A percentile compares a stretch with the other conserved stretches of the same genome.
phyloP scores from a whole-genome alignment of 441 rosid species.

The Croton laevigatus region DNA sequence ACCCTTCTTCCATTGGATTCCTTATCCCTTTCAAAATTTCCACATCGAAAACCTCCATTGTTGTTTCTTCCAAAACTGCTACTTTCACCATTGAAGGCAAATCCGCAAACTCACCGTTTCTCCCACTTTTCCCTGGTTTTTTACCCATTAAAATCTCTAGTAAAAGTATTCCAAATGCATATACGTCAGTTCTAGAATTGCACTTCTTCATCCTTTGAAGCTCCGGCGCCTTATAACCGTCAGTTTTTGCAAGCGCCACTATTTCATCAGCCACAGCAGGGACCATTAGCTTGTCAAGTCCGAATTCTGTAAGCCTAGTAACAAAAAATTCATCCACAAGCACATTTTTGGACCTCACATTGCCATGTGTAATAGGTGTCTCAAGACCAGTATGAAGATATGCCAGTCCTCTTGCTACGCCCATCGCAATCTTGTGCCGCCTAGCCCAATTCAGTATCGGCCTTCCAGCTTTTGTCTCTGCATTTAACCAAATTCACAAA shows the following conservation, averaged over 20 bases:
- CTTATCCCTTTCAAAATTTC: constrained; percentile 81
- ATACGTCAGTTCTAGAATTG: constrained; percentile 91
- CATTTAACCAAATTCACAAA: constrained; percentile 15
- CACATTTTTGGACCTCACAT: constrained; percentile 81
- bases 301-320: constrained; percentile 80
- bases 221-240: constrained; percentile 95
- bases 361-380: constrained; percentile 81
- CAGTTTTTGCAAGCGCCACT: constrained; percentile 74
- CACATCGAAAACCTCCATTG: constrained; percentile 87
- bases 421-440: constrained; percentile 88
- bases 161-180: constrained; percentile 85
- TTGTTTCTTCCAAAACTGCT: constrained; percentile 90
- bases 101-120: constrained; percentile 61
- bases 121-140: constrained; percentile 77
- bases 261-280: constrained; percentile 90
- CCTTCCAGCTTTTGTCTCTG: constrained; percentile 76
- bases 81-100: constrained; percentile 87
- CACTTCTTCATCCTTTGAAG: constrained; percentile 97
- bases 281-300: constrained; percentile 90
- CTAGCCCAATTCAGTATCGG: constrained; percentile 87
- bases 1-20: constrained; percentile 95
- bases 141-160: constrained; percentile 89
- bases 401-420: constrained; percentile 82
- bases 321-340: constrained; percentile 87
- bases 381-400: constrained; percentile 83